phyloP scores from a whole-genome alignment of 768 basidiomycete species.

The Suillus decipiens region DNA sequence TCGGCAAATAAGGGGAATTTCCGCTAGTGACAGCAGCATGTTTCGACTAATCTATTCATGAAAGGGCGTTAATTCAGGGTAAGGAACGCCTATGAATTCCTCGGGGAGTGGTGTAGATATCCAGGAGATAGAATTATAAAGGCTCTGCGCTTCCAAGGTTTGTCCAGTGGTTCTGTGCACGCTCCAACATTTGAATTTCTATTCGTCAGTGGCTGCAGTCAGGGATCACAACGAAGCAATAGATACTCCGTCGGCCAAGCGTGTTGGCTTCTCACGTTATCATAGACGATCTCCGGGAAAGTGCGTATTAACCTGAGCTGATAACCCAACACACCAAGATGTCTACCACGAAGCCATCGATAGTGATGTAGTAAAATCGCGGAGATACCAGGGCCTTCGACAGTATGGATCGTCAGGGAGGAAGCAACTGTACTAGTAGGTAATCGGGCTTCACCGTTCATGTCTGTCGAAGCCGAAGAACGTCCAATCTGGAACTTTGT shows the following conservation, averaged over 20 bases:
- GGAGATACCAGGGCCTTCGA: not conserved
- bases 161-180: not conserved
- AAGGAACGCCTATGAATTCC: not conserved
- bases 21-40: not conserved
- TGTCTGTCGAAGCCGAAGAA: constrained; percentile 3
- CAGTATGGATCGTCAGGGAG: not conserved
- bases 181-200: constrained; percentile 1
- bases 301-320: not conserved
- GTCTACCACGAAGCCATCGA: not conserved
- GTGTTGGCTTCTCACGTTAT: constrained; percentile 14
- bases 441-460: not conserved
- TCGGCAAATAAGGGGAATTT: not conserved
- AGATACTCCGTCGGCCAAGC: not conserved
- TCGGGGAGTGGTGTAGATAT: not conserved
- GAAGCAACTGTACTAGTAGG: not conserved
- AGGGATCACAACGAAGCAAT: no score
- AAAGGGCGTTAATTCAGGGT: not conserved
- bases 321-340: not conserved
- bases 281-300: constrained; percentile 8
- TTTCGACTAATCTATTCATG: not conserved
- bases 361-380: not conserved
- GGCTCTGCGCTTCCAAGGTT: not conserved
- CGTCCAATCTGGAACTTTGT: not conserved
- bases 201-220: not conserved
- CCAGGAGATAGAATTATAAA: not conserved